phyloP scores from a whole-genome alignment of 2,329 filamentous ascomycete genomes.

The Daldinia sp. region DNA sequence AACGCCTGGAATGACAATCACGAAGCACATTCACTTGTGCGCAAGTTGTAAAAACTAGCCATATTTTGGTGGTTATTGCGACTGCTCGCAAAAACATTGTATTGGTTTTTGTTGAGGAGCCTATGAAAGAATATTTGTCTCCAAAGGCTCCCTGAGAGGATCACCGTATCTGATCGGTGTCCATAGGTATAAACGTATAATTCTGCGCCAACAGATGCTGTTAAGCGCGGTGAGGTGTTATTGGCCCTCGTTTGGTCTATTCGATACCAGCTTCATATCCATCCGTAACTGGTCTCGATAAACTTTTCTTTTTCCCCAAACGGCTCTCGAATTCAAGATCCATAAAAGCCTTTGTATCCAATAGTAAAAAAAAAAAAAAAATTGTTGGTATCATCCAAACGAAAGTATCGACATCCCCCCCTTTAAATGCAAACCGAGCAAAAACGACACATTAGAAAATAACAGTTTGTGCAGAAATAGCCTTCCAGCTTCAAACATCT shows the following conservation, averaged over 20 bases:
- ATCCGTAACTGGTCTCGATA: slow-evolving; percentile 41
- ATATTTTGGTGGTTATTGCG: slow-evolving; percentile 40
- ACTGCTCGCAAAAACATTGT: slow-evolving; percentile 47
- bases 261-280: slow-evolving; percentile 45
- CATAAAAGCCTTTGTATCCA: slow-evolving; percentile 40
- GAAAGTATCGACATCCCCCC: slow-evolving; percentile 48
- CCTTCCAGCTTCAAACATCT: slow-evolving; percentile 38
- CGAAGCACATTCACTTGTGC: slow-evolving; percentile 26
- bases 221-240: slow-evolving; percentile 43
- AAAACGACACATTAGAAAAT: slow-evolving; percentile 45
- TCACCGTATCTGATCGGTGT: slow-evolving; percentile 44
- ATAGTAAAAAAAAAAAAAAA: slow-evolving; percentile 37
- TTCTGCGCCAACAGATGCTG: slow-evolving; percentile 42
- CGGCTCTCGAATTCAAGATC: slow-evolving; percentile 42
- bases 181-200: slow-evolving; percentile 50
- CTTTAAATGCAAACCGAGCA: slow-evolving; percentile 46
- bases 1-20: slow-evolving; percentile 18
- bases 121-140: slow-evolving; percentile 43
- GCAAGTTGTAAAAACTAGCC: slow-evolving; percentile 12
- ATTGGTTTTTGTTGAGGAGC: slow-evolving; percentile 48
- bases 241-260: slow-evolving; percentile 49
- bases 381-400: slow-evolving; percentile 53
- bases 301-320: slow-evolving; percentile 32
- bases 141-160: slow-evolving; percentile 43
- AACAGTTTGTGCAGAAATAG: slow-evolving; percentile 40